Conservation (phyloP, 1,284 basidiomycete species). For the Ceratobasidium sp. region DNA sequence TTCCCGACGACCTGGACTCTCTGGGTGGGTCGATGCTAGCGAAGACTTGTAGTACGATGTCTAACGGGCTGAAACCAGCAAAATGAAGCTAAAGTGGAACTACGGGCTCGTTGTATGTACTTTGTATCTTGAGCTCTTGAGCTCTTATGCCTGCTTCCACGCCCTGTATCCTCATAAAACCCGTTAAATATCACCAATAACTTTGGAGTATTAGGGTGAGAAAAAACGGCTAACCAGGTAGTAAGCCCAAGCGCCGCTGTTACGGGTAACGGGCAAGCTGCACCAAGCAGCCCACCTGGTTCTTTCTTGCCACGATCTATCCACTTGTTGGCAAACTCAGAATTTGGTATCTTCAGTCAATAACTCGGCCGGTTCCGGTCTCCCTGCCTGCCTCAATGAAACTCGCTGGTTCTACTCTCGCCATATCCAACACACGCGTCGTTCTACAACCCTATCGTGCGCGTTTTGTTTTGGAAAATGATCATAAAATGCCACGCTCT, state of each 20-base stretch:
- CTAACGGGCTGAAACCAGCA: neutral
- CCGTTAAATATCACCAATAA: neutral
- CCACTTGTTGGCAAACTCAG: too few relatives aligned
- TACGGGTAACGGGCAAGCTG: too few relatives aligned
- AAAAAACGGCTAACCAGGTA: too few relatives aligned
- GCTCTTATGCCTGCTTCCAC: neutral
- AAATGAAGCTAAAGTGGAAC: neutral
- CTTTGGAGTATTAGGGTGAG: too few relatives aligned
- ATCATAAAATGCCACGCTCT: neutral
- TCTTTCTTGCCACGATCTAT: too few relatives aligned
- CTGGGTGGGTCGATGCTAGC: conserved; percentile 54
- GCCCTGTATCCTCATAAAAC: neutral
- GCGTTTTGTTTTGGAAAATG: neutral
- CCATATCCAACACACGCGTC: neutral
- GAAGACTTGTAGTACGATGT: conserved; percentile 18
- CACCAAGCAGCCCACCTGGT: too few relatives aligned
- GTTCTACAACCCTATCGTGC: neutral
- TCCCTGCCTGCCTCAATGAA: too few relatives aligned
- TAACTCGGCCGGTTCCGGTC: too few relatives aligned
- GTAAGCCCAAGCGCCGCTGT: too few relatives aligned
- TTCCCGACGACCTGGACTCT: conserved; percentile 70
- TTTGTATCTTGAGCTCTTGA: conserved; percentile 3
- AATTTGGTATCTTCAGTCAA: too few relatives aligned
- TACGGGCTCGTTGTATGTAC: neutral
- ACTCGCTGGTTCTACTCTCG: too few relatives aligned